phyloP scores from a whole-genome alignment of 305 asterid genomes.

The Solanum aculeatissimum region DNA sequence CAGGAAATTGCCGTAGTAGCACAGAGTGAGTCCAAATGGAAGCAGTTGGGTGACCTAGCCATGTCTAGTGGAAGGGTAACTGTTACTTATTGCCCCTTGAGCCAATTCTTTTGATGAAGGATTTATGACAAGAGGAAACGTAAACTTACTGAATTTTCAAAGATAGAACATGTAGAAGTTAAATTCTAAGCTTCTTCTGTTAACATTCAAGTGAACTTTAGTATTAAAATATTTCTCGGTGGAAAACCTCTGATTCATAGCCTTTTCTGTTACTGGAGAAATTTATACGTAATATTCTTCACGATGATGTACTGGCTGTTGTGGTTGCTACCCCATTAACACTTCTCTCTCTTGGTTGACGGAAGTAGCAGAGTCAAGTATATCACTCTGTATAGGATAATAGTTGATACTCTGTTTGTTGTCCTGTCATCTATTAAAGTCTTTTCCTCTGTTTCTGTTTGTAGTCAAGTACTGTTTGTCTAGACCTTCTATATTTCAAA shows the following conservation, averaged over 20 bases:
- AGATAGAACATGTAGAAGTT: background rate
- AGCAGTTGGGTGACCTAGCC: slow-evolving; percentile 98
- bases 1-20: slow-evolving; percentile 84
- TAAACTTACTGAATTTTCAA: background rate
- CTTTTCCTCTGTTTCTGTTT: background rate
- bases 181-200: background rate
- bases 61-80: slow-evolving; percentile 94
- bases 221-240: background rate
- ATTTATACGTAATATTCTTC: background rate
- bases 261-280: background rate
- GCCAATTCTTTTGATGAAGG: background rate
- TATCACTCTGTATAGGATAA: background rate
- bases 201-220: background rate
- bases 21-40: slow-evolving; percentile 91
- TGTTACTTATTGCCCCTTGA: background rate
- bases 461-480: background rate
- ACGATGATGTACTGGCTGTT: background rate
- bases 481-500: background rate
- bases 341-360: background rate
- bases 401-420: background rate
- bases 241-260: background rate
- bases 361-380: background rate
- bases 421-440: background rate
- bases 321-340: background rate
- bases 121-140: background rate